Percentiles rank a stretch among this genome's conserved stretches.
Conservation (phyloP, 306 rosid genomes). For the Potentilla sterilis region DNA sequence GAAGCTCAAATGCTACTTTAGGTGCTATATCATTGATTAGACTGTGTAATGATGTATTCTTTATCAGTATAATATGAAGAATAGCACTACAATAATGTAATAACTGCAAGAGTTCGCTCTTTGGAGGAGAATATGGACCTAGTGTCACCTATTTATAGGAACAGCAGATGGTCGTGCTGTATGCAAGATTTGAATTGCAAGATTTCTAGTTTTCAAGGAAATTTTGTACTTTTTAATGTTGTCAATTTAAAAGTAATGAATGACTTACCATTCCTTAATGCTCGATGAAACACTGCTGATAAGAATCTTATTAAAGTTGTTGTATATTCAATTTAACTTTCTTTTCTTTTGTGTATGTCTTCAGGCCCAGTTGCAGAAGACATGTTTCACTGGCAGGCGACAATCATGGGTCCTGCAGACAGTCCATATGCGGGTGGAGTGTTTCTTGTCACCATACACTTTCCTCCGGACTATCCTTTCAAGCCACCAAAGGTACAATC, state of each 20-base stretch:
- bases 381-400: slow-evolving; percentile 68
- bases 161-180: not conserved
- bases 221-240: not conserved
- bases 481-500: slow-evolving; percentile 57
- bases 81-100: not conserved
- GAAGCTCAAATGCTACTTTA: not conserved
- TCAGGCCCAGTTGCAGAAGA: slow-evolving; percentile 66
- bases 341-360: slow-evolving; percentile 22
- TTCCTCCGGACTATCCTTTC: slow-evolving; percentile 59
- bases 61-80: not conserved
- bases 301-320: not conserved
- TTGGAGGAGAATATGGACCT: not conserved
- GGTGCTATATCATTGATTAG: not conserved
- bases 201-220: not conserved
- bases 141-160: not conserved
- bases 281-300: not conserved
- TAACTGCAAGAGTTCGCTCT: not conserved
- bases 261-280: not conserved
- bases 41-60: not conserved
- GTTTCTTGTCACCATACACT: slow-evolving; percentile 63
- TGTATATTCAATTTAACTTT: slow-evolving; percentile 12
- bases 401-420: slow-evolving; percentile 76
- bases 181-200: not conserved
- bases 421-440: slow-evolving; percentile 69
- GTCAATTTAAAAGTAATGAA: not conserved